Evolutionary conservation across 179 eudicot genomes (phyloP), one percentile per base, ranked within the genome.

Genomic region (Monotropa hypopitys): DNA sequence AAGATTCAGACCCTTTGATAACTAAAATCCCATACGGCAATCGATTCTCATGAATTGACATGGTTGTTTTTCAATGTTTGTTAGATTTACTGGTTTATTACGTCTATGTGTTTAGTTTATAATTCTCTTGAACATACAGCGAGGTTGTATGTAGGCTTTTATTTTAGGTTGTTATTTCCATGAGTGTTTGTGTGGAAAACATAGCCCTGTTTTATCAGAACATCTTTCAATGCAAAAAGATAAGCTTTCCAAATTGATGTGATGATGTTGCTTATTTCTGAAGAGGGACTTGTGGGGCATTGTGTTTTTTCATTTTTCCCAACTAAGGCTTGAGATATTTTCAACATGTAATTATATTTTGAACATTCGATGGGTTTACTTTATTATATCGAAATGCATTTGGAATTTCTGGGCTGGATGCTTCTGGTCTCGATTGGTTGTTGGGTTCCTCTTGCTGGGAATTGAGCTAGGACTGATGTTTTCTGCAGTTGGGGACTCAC

Each of bases 1-100:
- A 50, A 45, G 67, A 35, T 50, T 78, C 74, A 53, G 20, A 38
- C 49, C 78, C 3, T 7, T 45, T 73, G 82, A 67, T 38, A 53
- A 28, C 70, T 20, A 59, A n/a, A 46, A 72, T n/a, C 30, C 76
- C 35, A 6, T 32, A 35, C 12, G 15, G 66, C 73, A 74, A 59
- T 77, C 66, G 50, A 28, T 73, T 33, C 57, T 43, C 68, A 54
- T 66, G 65, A 32, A 69, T 50, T 56, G 43, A 54, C 63, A 23
- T 65, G 45, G 5, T 49, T 33, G 5, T 32, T 45, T 73, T 73
- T 33, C 47, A 6, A 16, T 69, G 10, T 69, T 15, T 70, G 16
- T 11, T 32, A 35, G 18, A 43, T 59, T 47, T 79, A 74, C 38
- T 50, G 40, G 47, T 74, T 74, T 49, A 75, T 70, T 35, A 57